Evolutionary conservation across 1,139 yeast genomes (phyloP).

Genomic region (Hyphopichia pseudoburtonii): DNA sequence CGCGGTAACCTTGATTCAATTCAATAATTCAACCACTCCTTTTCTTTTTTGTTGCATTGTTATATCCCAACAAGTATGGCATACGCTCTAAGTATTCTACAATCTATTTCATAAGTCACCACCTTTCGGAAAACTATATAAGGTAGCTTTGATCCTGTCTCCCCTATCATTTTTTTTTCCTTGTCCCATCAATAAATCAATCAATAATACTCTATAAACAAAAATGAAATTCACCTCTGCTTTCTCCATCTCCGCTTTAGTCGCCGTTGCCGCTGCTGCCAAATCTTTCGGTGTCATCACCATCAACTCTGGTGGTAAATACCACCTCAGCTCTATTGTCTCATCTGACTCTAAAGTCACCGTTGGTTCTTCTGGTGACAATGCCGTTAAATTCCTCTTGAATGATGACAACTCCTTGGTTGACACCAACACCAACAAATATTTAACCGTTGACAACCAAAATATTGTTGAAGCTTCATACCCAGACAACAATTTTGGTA

Average conservation of each 20-base stretch:
- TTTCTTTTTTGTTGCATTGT: too few species aligned
- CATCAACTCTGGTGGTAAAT: constrained; percentile 25
- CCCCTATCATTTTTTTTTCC: too few species aligned
- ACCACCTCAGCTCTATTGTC: constrained; percentile 19
- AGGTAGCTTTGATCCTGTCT: too few species aligned
- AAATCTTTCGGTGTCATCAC: constrained; percentile 18
- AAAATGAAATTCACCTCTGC: constrained; percentile 7
- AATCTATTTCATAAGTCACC: too few species aligned
- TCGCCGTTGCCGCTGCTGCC: constrained; percentile 25
- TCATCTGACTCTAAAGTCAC: constrained; percentile 14
- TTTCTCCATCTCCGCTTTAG: constrained; percentile 17
- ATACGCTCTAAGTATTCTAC: too few species aligned
- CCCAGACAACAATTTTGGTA: constrained; percentile 17
- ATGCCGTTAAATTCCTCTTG: constrained; percentile 15
- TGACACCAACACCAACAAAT: constrained; percentile 16
- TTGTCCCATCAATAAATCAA: too few species aligned
- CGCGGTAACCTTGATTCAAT: too few species aligned
- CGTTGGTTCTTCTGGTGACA: constrained; percentile 16
- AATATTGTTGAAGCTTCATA: constrained; percentile 13
- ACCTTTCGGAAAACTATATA: too few species aligned
- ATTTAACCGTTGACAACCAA: constrained; percentile 13
- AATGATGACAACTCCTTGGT: constrained; percentile 21
- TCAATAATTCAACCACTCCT: too few species aligned
- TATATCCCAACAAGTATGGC: too few species aligned
- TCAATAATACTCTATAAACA: too few species aligned